Base-by-base conservation (phyloP, 2,329 filamentous ascomycete genomes). In the Alternaria sp. region DNA sequence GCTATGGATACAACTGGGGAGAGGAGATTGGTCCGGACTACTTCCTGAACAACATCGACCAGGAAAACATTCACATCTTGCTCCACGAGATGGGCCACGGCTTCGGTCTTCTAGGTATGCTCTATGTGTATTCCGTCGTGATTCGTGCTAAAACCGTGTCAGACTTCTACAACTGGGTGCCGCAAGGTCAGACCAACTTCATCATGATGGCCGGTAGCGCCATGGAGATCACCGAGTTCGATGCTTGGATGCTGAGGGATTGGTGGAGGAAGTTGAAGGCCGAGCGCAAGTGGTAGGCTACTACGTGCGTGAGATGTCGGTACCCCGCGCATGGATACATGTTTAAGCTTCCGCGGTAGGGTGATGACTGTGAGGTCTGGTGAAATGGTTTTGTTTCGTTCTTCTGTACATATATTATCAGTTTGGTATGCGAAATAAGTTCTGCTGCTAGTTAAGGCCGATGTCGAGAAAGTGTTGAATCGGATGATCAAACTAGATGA, bases 171-270 rank as follows among this genome's bases (percentile, higher is more conserved):
- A 81, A 83, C 65, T 84, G 81, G 82, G 79, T 76, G 17, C 83
- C 83, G 4, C 71, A 75, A 9, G 82, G 81, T 3, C 69, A 81
- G 50, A 72, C 71, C 6, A 81, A 71, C 67, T 84, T 84, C 69
- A 76, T 84, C 61, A 84, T 85, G 83, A 76, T 79, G 57, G 82
- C 83, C 52, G 83, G 83, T 5, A 80, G 78, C 45, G 75, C 83
- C 3, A 72, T 71, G 32, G 66, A 76, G 44, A 73, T 85, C 15
- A 85, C 83, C 4, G 83, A 85, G 40, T 85, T 85, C 32, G 83
- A 85, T 43, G 81, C 80, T 21, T 85, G 83, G 83, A 85, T 84
- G 83, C 61, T 82, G 57, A 72, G 82, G 1, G 81, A 84, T 69
- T 84, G 82, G 81, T 84, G 81, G 81, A 74, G 73, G 62, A 75